A percentile compares a stretch with the other conserved stretches of the same genome.
Evolutionary conservation across 352 stramenopile genomes (phyloP).

Genomic region (Blastocystis sp.): DNA sequence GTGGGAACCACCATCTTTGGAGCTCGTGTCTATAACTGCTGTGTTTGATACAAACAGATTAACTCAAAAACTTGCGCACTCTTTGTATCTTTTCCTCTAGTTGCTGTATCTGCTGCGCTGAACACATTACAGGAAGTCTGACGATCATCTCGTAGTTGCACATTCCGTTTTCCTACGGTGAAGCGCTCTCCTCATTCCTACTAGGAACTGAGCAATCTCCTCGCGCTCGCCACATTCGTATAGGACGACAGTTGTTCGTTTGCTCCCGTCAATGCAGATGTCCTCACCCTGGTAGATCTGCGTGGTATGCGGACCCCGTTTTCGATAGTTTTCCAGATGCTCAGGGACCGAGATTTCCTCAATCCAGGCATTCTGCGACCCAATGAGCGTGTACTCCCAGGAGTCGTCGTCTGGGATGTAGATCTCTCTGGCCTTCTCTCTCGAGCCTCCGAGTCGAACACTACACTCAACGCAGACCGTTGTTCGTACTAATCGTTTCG

Average conservation of each 20-base stretch:
- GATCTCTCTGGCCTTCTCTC: background rate
- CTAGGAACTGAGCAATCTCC: background rate
- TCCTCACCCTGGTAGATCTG: constrained; percentile 36
- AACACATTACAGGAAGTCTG: background rate
- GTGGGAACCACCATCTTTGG: constrained; percentile 97
- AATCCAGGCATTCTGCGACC: constrained; percentile 1
- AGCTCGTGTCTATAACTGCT: constrained; percentile 77
- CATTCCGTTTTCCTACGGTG: constrained; percentile 39
- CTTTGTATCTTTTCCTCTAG: background rate
- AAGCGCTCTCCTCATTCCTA: background rate
- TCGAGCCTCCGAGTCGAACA: background rate
- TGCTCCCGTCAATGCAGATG: constrained; percentile 48
- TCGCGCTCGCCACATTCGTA: constrained; percentile 19
- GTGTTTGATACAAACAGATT: background rate
- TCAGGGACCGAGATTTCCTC: constrained; percentile 28
- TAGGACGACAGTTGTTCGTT: background rate
- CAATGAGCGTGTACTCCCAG: constrained; percentile 35
- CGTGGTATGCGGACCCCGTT: background rate
- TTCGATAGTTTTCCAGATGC: background rate
- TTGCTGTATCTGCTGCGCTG: background rate
- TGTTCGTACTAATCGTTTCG: constrained; percentile 20
- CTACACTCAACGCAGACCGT: background rate
- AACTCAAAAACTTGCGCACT: background rate
- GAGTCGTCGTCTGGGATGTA: background rate
- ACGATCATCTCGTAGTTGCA: constrained; percentile 59